These are phyloP conservation scores for Pezizomycotina sp. DNA, from an alignment of 2,329 filamentous ascomycete species.

Conservation along the genomic window DNA sequence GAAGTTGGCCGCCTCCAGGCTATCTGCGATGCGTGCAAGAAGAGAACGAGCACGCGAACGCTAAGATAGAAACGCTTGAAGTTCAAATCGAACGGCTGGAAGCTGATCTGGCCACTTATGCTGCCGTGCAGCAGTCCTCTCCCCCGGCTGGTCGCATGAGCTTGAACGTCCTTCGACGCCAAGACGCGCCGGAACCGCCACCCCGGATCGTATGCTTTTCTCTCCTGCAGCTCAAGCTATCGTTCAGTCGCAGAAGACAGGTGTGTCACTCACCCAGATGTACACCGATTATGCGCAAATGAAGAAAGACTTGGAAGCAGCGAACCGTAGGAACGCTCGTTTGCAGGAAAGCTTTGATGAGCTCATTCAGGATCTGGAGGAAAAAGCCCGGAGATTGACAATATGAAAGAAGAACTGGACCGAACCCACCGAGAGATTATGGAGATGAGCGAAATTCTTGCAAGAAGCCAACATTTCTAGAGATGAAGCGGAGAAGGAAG, in stretches of 20 bases:
- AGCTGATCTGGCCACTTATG: slow-evolving; percentile 34
- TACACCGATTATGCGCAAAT: slow-evolving; percentile 41
- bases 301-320: slow-evolving; percentile 56
- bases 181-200: slow-evolving; percentile 36
- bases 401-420: slow-evolving; percentile 64
- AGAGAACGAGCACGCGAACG: slow-evolving; percentile 46
- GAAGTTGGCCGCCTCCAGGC: slow-evolving; percentile 39
- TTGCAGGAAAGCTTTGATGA: slow-evolving; percentile 66
- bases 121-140: slow-evolving; percentile 34
- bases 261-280: slow-evolving; percentile 39
- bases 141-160: slow-evolving; percentile 35
- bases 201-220: slow-evolving; percentile 39
- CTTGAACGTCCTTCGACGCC: slow-evolving; percentile 33
- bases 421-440: slow-evolving; percentile 64
- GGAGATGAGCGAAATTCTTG: slow-evolving; percentile 68
- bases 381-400: slow-evolving; percentile 73
- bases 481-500: slow-evolving; percentile 40
- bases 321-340: slow-evolving; percentile 57
- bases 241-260: slow-evolving; percentile 24
- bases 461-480: slow-evolving; percentile 35
- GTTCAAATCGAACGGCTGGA: slow-evolving; percentile 44
- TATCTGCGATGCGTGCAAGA: slow-evolving; percentile 39
- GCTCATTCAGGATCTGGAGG: slow-evolving; percentile 69
- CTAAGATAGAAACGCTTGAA: slow-evolving; percentile 48
- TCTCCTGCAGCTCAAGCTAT: slow-evolving; percentile 33